Base-by-base conservation (phyloP, 352 stramenopile species). In the Pythium sukuiense region DNA sequence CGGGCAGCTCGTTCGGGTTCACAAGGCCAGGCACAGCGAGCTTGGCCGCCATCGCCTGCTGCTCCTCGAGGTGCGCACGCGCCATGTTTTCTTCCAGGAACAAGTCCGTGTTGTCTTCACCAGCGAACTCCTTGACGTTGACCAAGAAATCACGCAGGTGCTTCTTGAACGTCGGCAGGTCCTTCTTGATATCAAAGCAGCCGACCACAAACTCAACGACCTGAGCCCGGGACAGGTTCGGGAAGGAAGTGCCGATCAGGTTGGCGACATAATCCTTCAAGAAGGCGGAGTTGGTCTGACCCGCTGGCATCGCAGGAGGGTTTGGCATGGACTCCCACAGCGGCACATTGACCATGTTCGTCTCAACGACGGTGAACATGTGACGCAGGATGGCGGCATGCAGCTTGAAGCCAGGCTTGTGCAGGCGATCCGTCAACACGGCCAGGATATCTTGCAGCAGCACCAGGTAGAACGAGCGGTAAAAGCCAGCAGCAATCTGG, bases 91-190 rank as follows among this genome's bases (percentile, higher is more conserved):
- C 97, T 78, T 99, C 97, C 48, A 95, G 75, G 76, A 96, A 99
- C 57, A 99, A 79, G 52, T 98, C 96, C 41, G 88, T 91, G 74
- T 99, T 99, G 77, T 99, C 97, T 82, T 99, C 96, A 5, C 87
- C 83, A 8, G 87, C 97, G 76, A 99, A 99, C 75, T 99, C 97
- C 73, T 93, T 99, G 59, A 99, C 85, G 67, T 98, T 96, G 59
- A 99, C 97, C 30, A 99, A 88, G 82, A 99, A 99, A 76, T 99
- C 97, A 67, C 98, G 91, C 68, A 99, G 73, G 76, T 99, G 97
- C 63, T 97, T 98, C 85, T 99, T 99, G 82, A 99, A 99, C 46
- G 93, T 93, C 52, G 87, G 79, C 50, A 99, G 79, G 71, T 99
- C 97, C 84, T 99, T 99, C 29, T 93, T 94, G 61, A 98, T 83